These are phyloP conservation scores for Saturnispora dispora DNA, from an alignment of 805 yeast species.

Conservation along the genomic window DNA sequence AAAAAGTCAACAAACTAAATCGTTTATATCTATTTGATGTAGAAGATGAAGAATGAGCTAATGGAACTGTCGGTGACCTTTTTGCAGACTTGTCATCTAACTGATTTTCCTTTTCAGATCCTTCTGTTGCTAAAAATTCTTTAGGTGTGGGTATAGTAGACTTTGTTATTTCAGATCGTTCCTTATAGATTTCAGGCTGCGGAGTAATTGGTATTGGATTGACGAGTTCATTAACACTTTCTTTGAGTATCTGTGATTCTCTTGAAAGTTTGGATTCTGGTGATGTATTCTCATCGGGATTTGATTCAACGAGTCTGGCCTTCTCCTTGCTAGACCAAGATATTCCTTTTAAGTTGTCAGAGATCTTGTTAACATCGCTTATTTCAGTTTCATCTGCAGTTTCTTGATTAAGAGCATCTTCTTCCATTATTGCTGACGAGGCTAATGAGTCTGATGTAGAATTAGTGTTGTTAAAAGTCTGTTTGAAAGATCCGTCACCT, in stretches of 20 bases:
- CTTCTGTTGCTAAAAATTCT: not conserved
- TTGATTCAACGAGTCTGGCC: not conserved
- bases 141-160: not conserved
- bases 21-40: slow-evolving; percentile 19
- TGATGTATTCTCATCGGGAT: not conserved
- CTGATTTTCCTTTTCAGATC: slow-evolving; percentile 8
- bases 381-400: slow-evolving; percentile 17
- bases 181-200: slow-evolving; percentile 4
- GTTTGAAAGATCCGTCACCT: slow-evolving; percentile 4
- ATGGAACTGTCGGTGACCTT: not conserved
- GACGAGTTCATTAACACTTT: not conserved
- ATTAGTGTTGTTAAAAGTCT: slow-evolving; percentile 10
- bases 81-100: not conserved
- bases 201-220: slow-evolving; percentile 1
- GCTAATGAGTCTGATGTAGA: slow-evolving; percentile 15
- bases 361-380: slow-evolving; percentile 27
- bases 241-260: slow-evolving; percentile 2
- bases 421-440: slow-evolving; percentile 24
- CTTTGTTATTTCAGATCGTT: not conserved
- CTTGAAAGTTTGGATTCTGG: not conserved
- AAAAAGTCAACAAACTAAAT: slow-evolving; percentile 28
- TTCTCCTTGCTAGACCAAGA: slow-evolving; percentile 9
- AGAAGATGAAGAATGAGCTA: not conserved
- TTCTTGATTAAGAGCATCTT: slow-evolving; percentile 14
- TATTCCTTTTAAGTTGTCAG: slow-evolving; percentile 26